Evolutionary conservation across 139 green algal species (phyloP), one percentile per base, ranked within the genome.

Genomic region (Raphidocelis subcapitata): DNA sequence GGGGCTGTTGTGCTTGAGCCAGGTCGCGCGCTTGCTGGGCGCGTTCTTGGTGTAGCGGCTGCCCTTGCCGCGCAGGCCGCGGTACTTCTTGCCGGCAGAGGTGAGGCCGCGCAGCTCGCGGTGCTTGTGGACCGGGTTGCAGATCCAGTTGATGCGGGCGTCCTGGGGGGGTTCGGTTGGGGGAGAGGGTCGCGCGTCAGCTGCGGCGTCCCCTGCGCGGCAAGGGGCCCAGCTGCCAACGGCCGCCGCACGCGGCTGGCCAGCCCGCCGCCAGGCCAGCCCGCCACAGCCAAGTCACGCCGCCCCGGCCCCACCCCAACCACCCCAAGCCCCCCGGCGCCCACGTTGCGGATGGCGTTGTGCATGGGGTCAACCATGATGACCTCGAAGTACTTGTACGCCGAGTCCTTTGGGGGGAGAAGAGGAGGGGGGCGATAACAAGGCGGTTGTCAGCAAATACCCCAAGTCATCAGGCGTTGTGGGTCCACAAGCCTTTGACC

Each of bases 371-470:
- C 96, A 64, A 99, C 88, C 76, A 98, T 78, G 88, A 99, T 97
- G 46, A 99, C 89, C 87, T 99, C 96, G 73, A 93, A 99, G 93
- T 99, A 99, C 90, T 99, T 99, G 95, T 98, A 99, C 62, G 92
- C 93, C 14, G 94, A 98, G 81, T 99, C 96, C 92, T 99, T 87
- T 52, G 76, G 24, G 4, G 54, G 46, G 41, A 20, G 41, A 49
- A 49, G 8, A 49, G 41, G 41, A 12, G 8, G 8, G 41, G 8
- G 41, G 41, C 12, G 41, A 12, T 20, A 49, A 49, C 8, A 49
- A 20, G 41, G 41, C 12, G 41, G 8, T 8, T 49, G 41, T n/a
- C n/a, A n/a, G n/a, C n/a, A n/a, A n/a, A n/a, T n/a, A n/a, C n/a
- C n/a, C n/a, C n/a, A n/a, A n/a, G n/a, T n/a, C n/a, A n/a, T n/a